phyloP scores from a whole-genome alignment of 2,329 filamentous ascomycete species.

The Aspergillus caelatus region DNA sequence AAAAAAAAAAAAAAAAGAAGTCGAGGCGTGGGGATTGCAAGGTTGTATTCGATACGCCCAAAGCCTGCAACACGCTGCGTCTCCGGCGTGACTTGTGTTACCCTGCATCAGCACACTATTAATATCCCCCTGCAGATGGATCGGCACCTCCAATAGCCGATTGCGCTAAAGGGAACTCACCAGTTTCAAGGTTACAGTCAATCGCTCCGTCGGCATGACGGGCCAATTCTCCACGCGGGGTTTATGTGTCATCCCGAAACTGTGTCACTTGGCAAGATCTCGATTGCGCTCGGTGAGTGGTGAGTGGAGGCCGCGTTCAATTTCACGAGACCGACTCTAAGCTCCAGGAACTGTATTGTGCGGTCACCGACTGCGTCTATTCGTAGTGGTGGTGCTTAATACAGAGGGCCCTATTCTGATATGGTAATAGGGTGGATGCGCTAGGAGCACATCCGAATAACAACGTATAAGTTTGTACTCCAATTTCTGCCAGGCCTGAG shows the following conservation, averaged over 20 bases:
- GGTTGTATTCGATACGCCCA: background rate
- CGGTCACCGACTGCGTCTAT: background rate
- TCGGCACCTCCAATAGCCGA: background rate
- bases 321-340: background rate
- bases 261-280: background rate
- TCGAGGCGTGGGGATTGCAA: background rate
- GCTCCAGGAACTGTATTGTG: background rate
- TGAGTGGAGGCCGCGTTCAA: background rate
- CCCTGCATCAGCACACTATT: background rate
- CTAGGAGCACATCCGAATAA: background rate
- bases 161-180: background rate
- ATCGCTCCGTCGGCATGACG: background rate
- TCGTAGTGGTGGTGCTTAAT: no score
- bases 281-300: background rate
- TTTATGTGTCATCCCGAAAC: background rate
- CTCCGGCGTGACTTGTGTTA: background rate
- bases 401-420: no score
- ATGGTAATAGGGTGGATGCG: background rate
- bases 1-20: no score
- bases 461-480: background rate
- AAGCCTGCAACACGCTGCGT: background rate
- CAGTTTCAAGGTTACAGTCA: background rate
- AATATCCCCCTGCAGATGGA: constrained; percentile 4
- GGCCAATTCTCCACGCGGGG: background rate
- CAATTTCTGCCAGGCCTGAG: background rate